Conservation (phyloP, 2,329 filamentous ascomycete species). For the Microsporum canis region DNA sequence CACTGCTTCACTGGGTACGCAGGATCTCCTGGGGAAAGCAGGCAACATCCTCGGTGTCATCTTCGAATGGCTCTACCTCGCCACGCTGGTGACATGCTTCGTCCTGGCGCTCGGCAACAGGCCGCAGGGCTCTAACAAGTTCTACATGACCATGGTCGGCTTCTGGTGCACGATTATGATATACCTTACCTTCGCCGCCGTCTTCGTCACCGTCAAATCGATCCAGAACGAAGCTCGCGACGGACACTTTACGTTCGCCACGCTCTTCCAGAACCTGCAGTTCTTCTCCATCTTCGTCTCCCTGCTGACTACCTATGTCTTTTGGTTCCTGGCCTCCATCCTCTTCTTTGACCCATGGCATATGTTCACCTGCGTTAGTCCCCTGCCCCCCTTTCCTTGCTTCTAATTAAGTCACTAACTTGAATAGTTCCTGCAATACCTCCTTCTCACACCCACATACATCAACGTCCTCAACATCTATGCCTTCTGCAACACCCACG, state of each 20-base stretch:
- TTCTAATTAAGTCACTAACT: neutral
- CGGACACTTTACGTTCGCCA: conserved; percentile 54
- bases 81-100: conserved; percentile 86
- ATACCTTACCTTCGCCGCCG: conserved; percentile 85
- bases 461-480: conserved; percentile 99
- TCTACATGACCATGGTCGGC: conserved; percentile 95
- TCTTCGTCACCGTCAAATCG: conserved; percentile 84
- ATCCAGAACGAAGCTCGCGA: conserved; percentile 58
- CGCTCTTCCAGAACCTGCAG: conserved; percentile 73
- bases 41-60: conserved; percentile 75
- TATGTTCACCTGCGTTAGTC: conserved; percentile 68
- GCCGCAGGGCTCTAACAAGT: conserved; percentile 81
- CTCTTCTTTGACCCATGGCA: conserved; percentile 98
- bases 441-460: conserved; percentile 88
- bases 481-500: conserved; percentile 96
- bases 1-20: conserved; percentile 67
- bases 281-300: conserved; percentile 94
- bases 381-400: conserved; percentile 8
- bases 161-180: conserved; percentile 97
- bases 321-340: conserved; percentile 84
- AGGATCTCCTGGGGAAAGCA: conserved; percentile 58
- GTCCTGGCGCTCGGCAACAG: conserved; percentile 89
- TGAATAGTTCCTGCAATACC: conserved; percentile 74
- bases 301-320: conserved; percentile 78
- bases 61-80: conserved; percentile 93